Evolutionary conservation across 106 monocot genomes (phyloP).

Genomic region (Allium sativum): DNA sequence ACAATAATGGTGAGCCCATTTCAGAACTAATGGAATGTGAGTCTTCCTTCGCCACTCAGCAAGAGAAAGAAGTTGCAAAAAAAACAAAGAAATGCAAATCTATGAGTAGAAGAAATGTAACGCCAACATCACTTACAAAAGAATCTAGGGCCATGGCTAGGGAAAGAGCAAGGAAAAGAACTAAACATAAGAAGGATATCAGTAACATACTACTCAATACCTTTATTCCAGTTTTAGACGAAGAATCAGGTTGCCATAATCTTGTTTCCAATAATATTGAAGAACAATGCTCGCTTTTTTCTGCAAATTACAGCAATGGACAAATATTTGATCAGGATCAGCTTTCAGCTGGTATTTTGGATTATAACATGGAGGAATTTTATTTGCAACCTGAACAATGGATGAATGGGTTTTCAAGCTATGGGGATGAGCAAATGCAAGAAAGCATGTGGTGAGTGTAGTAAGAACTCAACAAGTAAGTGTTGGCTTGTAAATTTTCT

Average conservation of each 20-base stretch:
- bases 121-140: constrained; percentile 1
- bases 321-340: background rate
- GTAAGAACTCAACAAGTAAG: background rate
- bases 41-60: background rate
- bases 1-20: background rate
- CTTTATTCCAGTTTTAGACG: background rate
- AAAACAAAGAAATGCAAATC: constrained; percentile 5
- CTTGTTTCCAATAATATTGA: constrained; percentile 14
- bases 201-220: background rate
- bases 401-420: background rate
- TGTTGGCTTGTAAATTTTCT: background rate
- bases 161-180: constrained; percentile 39
- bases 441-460: background rate
- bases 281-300: constrained; percentile 9
- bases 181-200: constrained; percentile 19
- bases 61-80: background rate
- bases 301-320: background rate
- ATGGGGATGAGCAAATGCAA: constrained; percentile 4
- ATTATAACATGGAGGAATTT: background rate
- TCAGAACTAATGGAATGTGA: constrained; percentile 14
- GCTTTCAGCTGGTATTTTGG: background rate
- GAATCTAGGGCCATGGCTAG: constrained; percentile 34
- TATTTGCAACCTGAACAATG: constrained; percentile 11
- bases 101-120: background rate
- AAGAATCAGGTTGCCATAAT: constrained; percentile 11